Evolutionary conservation across 2,329 filamentous ascomycete genomes (phyloP), one percentile per base, ranked within the genome.

Genomic region (Scleromitrula shiraiana): DNA sequence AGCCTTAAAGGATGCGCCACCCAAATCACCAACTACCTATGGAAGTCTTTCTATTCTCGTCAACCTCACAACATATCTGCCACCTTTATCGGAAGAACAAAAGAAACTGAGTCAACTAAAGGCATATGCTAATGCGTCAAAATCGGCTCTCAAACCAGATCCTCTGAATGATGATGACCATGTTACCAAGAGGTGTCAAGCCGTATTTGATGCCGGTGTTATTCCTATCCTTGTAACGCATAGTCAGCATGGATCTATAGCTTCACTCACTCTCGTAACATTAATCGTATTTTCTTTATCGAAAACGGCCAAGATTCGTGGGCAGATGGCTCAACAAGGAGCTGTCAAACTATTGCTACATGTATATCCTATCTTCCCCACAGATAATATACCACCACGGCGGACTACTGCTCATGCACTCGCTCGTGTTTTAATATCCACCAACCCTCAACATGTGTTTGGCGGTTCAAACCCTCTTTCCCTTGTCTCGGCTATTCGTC

Each of bases 31-130:
- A 10, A 71, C 85, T 20, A 83, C 89, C 0, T 96, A 95, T 62
- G 91, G 91, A 40, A 85, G 82, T 15, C 73, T 98, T 33, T 95
- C 85, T 62, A 85, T 96, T 46, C 77, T 97, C 55, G 73, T 80
- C 46, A 96, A 97, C 62, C 70, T 98, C 43, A 95, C 88, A 12
- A 75, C 78, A 24, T 97, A 95, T 63, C 76, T 79, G 33, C 89
- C 89, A 6, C 72, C 73, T 7, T 73, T 90, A 33, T 83, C 88
- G 0, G 91, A 96, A 54, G 93, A 98, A 66, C 85, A 96, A 60
- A 93, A 91, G 69, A 88, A 87, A 61, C 88, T 98, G 70, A 78
- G 78, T 5, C 87, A 98, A 64, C 76, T 98, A 37, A 96, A 95
- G 70, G 88, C 89, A 2, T 98, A 97, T 60, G 93, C 93, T 12